Evolutionary conservation across 768 basidiomycete genomes (phyloP), one percentile per base, ranked within the genome.

Genomic region (Russula foetens): DNA sequence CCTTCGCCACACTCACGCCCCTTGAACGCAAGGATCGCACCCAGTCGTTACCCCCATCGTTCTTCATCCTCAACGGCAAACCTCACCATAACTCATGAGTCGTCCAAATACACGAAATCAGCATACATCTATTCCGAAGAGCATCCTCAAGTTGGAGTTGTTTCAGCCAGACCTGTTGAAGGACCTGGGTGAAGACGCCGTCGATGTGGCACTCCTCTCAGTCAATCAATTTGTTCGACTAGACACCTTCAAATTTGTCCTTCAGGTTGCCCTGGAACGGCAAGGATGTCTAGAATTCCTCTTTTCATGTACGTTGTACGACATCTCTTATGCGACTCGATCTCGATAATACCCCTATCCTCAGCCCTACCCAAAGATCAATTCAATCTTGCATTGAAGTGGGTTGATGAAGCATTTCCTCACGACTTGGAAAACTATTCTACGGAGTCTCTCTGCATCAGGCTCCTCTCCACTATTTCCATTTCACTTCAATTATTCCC

Each of bases 221-320:
- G 24, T 52, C 2, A 44, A 62, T 24, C 56, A 33, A 12, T 62
- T 52, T 29, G 17, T 62, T 33, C 56, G 38, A 35, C 56, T 35
- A 12, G 56, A 53, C 1, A 58, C 60, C 23, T 23, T 62, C 15
- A n/a, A 19, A 17, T 57, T 48, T n/a, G 45, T 62, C 24, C 31
- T 62, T 21, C 50, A 62, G 31, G 56, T 53, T 4, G 56, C 60
- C 15, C 43, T 62, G 7, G 50, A 53, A 51, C 38, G 50, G 26
- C 50, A 7, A 7, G 56, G 60, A 15, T 62, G 56, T 38, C 23
- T 53, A 7, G 60, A 62, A 29, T 58, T 62, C 38, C 60, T 62
- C 23, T 33, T 62, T 15, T 62, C 60, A 35, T 58, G 60, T 62
- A 51, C 41, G 60, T 17, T 19, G 46, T 23, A 28, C 17, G 8